Percentiles rank a stretch among this genome's conserved stretches.
Evolutionary conservation across 345 rosid species (phyloP).

Genomic region (Lepidium sativum): DNA sequence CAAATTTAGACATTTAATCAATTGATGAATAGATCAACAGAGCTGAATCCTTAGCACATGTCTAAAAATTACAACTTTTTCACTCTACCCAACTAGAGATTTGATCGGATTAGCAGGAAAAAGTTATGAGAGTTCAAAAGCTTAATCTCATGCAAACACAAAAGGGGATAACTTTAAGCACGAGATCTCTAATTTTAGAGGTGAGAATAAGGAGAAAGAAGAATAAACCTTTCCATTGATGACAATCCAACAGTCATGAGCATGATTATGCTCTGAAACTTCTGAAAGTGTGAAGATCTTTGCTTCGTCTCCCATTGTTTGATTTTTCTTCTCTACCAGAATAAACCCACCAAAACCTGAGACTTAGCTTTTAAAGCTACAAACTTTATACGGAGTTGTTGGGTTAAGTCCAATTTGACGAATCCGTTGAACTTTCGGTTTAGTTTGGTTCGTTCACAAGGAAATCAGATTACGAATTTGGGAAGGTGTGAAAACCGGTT

Average conservation of each 20-base stretch:
- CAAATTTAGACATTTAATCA: not conserved
- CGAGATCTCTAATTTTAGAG: slow-evolving; percentile 1
- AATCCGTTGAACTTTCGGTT: slow-evolving; percentile 3
- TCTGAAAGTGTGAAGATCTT: slow-evolving; percentile 58
- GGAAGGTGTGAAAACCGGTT: not conserved
- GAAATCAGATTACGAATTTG: not conserved
- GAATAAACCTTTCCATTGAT: slow-evolving; percentile 52
- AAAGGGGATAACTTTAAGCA: not conserved
- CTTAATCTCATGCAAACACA: not conserved
- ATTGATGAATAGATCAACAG: not conserved
- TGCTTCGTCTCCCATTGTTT: slow-evolving; percentile 38
- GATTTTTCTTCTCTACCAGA: not conserved
- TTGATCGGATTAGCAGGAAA: not conserved
- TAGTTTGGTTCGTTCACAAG: not conserved
- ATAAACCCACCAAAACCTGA: slow-evolving; percentile 24
- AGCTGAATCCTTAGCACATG: slow-evolving; percentile 4
- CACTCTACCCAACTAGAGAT: slow-evolving; percentile 2
- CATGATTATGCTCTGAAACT: slow-evolving; percentile 51
- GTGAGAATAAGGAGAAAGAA: slow-evolving; percentile 4
- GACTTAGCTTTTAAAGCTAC: slow-evolving; percentile 15
- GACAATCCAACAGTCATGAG: slow-evolving; percentile 62
- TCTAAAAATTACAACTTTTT: not conserved
- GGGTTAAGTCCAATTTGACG: slow-evolving; percentile 3
- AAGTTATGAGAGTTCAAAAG: not conserved
- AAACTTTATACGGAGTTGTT: slow-evolving; percentile 24